Base-by-base conservation (phyloP, 108 stramenopile species). In the Cyclotella baltica region DNA sequence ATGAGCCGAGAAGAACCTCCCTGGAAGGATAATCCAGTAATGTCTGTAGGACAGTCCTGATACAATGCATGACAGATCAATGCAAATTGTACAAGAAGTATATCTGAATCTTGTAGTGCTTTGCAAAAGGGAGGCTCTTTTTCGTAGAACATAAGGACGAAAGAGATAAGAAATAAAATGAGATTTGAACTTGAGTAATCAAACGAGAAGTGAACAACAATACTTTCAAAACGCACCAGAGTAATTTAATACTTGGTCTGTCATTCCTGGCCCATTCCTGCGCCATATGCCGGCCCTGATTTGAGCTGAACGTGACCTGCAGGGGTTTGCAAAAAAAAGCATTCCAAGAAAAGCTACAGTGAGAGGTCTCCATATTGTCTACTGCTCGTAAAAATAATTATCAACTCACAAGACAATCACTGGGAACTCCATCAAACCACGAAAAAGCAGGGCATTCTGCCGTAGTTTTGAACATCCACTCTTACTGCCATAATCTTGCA, bases 81-180 rank as follows among this genome's bases (percentile, higher is more conserved):
- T 23, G 92, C 83, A 71, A 95, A 92, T 74, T 95, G 94, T 8
- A 92, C 67, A 19, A 96, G 75, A 20, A 89, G 71, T 51, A 99
- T 58, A 77, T 99, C 98, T 9, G 92, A 88, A 76, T 99, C 98
- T 46, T 94, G 83, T 80, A 97, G 88, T 20, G 86, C 74, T 40
- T 88, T 88, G 72, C 97, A 97, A 84, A 97, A 97, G n/a, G 93
- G 97, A 35, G 96, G 93, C 76, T 97, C 97, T 25, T 13, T 11
- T 23, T 25, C 3, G 25, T 5, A 25, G 55, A 43, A 48, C 19
- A n/a, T 48, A 48, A 27, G 1, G 55, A 11, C 5, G 22, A 20
- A 27, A 56, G 4, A 1, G 2, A 5, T 23, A 56, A 25, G 55
- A 56, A 25, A 56, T 53, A 53, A 19, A n/a, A 27, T 23, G 55